Conservation (phyloP, 2,329 filamentous ascomycete species). For the Aspergillus alliaceus region DNA sequence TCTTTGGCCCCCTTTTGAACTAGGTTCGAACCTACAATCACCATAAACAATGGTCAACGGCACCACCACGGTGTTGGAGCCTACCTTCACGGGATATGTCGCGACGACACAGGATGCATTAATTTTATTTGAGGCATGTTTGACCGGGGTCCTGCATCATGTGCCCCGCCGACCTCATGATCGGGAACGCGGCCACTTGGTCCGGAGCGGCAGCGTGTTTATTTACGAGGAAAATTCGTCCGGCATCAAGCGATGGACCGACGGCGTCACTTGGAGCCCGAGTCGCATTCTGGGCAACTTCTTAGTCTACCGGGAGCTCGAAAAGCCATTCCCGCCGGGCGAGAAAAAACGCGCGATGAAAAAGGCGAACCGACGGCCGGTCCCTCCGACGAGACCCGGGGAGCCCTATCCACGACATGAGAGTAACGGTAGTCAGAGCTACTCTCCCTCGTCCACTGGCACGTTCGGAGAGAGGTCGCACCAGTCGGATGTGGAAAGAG, state of each 20-base stretch:
- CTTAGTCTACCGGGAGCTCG: slow-evolving; percentile 79
- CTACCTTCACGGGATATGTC: slow-evolving; percentile 68
- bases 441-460: slow-evolving; percentile 36
- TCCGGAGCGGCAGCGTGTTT: slow-evolving; percentile 82
- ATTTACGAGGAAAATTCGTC: slow-evolving; percentile 90
- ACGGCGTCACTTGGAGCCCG: slow-evolving; percentile 87
- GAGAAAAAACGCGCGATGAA: slow-evolving; percentile 85
- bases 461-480: slow-evolving; percentile 39
- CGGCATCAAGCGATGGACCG: slow-evolving; percentile 92
- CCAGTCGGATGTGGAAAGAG: slow-evolving; percentile 53
- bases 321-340: slow-evolving; percentile 73
- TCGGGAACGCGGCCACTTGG: slow-evolving; percentile 72
- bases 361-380: slow-evolving; percentile 55
- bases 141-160: slow-evolving; percentile 69
- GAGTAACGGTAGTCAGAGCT: slow-evolving; percentile 33
- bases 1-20: slow-evolving; percentile 15
- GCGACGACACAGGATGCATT: slow-evolving; percentile 73
- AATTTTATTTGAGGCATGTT: slow-evolving; percentile 75
- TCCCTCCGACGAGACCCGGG: slow-evolving; percentile 47
- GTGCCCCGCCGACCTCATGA: slow-evolving; percentile 84
- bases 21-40: slow-evolving; percentile 17
- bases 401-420: slow-evolving; percentile 53
- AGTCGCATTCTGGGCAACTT: slow-evolving; percentile 84
- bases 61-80: slow-evolving; percentile 53
- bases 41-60: slow-evolving; percentile 42